Evolutionary conservation across 1,284 basidiomycete species (phyloP), one percentile per base, ranked within the genome.

Genomic region (Leccinum fuscescens): DNA sequence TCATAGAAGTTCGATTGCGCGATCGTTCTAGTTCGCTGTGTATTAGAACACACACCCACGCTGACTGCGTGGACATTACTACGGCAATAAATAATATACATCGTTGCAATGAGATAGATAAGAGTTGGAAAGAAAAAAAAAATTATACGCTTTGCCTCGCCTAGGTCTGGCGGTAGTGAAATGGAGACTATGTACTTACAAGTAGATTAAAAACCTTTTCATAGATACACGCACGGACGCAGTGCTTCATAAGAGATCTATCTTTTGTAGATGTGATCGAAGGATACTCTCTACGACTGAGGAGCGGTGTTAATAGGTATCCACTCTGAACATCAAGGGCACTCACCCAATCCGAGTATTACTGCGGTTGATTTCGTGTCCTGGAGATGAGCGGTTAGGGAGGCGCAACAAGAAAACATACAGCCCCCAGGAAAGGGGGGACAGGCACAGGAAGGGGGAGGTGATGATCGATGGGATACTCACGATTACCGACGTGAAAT

Each of bases 401-500:
- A 35, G 27, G 33, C 39, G 53, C 44, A 53, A 20, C 46, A 15
- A 24, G 31, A 17, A 24, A 48, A 48, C 4, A 53, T 46, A n/a
- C n/a, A 8, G 42, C 59, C 49, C 31, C 31, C 50, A 27, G 17
- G n/a, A 46, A 22, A 46, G 15, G 58, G 39, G 44, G 39, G 44
- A 35, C 56, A 56, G 57, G 67, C 52, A 63, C 59, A 56, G 44
- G 53, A n/a, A 51, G 12, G 29, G 29, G 46, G 8, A 49, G 12
- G 54, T 27, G 37, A 51, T n/a, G 22, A 20, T 54, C 15, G 37
- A 59, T 39, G 48, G 44, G 20, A 62, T 29, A 20, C 71, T 73
- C 56, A 89, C 87, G 59, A 89, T 82, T 54, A 90, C 88, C 57
- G 89, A 88, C 37, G 89, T 92, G 51, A 88, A 79, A 76, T 91